Evolutionary conservation across 192 early-diverging fungal species (phyloP), one percentile per base, ranked within the genome.

Genomic region (Coemansia sp.): DNA sequence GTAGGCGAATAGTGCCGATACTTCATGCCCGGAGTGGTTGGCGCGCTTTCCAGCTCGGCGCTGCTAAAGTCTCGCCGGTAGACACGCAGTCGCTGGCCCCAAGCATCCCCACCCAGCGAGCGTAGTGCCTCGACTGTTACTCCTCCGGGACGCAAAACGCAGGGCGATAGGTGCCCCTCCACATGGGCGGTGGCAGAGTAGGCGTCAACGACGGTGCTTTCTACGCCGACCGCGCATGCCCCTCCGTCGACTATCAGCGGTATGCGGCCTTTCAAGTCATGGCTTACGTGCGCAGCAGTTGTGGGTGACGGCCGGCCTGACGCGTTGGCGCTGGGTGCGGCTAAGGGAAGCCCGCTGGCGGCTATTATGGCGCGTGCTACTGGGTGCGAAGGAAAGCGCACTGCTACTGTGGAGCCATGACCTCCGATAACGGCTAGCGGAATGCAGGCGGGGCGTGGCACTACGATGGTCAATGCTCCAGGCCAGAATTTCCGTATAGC

Each of bases 1-100:
- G 92, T 87, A 7, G 98, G 98, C 23, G 94, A 92, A 72, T 99
- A 99, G 80, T 99, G 98, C 6, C 95, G 81, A 76, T 99, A 99
- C 76, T 99, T 99, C 98, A 99, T 99, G 13, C 98, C 98, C 23
- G 98, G 98, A 19, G 98, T 97, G 0, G 94, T 96, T 1, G 98
- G 98, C 8, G 87, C 82, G 26, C 71, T 70, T 62, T 97, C 95
- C 71, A 95, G 74, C 30, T 75, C 84, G 4, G 72, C 75, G 57
- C 91, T 91, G 5, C 84, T 78, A 80, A 92, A 92, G 77, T 94
- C 87, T 47, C 91, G 90, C 39, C 85, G 84, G 67, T 95, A 99
- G 9, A 96, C 92, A 49, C 88, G 85, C 17, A 94, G 63, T 9
- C 67, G 23, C 53, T 90, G 84, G 13, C 52, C 52, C 84, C 93